These are phyloP conservation scores for Crithidia acanthocephali DNA, from an alignment of 208 protist species.

Conservation along the genomic window DNA sequence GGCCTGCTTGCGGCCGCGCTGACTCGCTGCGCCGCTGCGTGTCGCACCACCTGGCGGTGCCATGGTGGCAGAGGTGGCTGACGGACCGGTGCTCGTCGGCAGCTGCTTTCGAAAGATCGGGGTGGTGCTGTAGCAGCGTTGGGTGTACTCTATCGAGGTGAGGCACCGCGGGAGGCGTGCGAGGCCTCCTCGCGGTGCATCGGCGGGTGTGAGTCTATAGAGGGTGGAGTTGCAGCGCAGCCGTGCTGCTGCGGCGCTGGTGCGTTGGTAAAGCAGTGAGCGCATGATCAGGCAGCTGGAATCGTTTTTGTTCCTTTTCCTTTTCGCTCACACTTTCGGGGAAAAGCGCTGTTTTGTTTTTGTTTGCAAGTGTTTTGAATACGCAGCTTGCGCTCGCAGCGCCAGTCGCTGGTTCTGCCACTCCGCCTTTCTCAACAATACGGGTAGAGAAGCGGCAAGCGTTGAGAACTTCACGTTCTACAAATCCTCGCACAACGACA, in stretches of 20 bases:
- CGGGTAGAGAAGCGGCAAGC: too few relatives aligned
- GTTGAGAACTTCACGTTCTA: too few relatives aligned
- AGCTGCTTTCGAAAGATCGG: conserved; percentile 22
- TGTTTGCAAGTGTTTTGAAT: too few relatives aligned
- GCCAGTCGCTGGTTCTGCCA: too few relatives aligned
- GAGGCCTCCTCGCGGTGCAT: conserved; percentile 2
- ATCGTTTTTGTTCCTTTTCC: too few relatives aligned
- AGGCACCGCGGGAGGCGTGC: not conserved
- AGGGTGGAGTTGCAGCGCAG: conserved; percentile 9
- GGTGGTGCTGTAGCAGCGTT: conserved; percentile 30
- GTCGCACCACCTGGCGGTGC: not conserved
- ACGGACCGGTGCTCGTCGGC: conserved; percentile 28
- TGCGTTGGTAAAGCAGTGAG: conserved; percentile 15
- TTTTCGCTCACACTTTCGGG: too few relatives aligned
- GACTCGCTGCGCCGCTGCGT: not conserved
- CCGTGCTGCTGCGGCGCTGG: conserved; percentile 1
- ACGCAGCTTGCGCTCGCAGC: too few relatives aligned
- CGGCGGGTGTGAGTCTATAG: conserved; percentile 27
- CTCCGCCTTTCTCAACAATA: too few relatives aligned
- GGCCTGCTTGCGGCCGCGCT: conserved; percentile 16
- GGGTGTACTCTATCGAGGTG: conserved; percentile 12
- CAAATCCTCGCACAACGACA: too few relatives aligned
- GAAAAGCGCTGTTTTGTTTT: too few relatives aligned
- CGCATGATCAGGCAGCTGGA: conserved; percentile 10
- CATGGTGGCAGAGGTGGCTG: not conserved